These are phyloP conservation scores for Casuarina glauca DNA, from an alignment of 306 rosid genomes.

Conservation along the genomic window DNA sequence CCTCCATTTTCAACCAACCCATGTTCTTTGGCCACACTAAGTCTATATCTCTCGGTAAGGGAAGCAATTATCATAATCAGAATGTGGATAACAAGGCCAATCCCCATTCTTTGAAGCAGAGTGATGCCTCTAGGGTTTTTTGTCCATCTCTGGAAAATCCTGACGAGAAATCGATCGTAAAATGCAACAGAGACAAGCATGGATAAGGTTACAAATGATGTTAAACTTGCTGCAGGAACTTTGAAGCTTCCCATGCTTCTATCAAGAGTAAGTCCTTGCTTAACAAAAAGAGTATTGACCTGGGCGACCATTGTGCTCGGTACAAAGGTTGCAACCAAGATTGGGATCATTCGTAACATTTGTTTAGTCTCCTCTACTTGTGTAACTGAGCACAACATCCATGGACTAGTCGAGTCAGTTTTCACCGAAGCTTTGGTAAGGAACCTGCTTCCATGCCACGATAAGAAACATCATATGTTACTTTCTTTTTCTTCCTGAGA, in stretches of 20 bases:
- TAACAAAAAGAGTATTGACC: conserved; percentile 73
- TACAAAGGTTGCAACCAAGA: conserved; percentile 64
- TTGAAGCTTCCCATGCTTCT: conserved; percentile 58
- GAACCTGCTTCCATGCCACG: conserved; percentile 27
- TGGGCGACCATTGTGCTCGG: conserved; percentile 88
- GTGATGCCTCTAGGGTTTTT: conserved; percentile 88
- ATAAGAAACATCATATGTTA: background rate
- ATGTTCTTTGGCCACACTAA: conserved; percentile 48
- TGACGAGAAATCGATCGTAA: conserved; percentile 74
- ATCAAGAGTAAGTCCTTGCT: conserved; percentile 87
- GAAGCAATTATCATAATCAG: conserved; percentile 65
- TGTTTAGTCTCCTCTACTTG: conserved; percentile 93
- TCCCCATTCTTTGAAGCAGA: conserved; percentile 82
- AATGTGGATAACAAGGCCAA: conserved; percentile 67
- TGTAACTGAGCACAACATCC: conserved; percentile 63
- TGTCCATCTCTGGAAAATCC: conserved; percentile 56
- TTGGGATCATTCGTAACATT: conserved; percentile 63
- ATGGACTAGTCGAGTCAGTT: conserved; percentile 36
- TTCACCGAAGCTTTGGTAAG: conserved; percentile 47
- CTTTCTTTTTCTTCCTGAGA: background rate
- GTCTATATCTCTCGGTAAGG: conserved; percentile 64
- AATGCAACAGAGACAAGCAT: conserved; percentile 73
- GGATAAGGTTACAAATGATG: conserved; percentile 65
- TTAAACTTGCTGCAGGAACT: conserved; percentile 83
- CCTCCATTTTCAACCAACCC: conserved; percentile 42